Evolutionary conservation across 148 eudicot genomes (phyloP).

Genomic region (Diospyros lotus): DNA sequence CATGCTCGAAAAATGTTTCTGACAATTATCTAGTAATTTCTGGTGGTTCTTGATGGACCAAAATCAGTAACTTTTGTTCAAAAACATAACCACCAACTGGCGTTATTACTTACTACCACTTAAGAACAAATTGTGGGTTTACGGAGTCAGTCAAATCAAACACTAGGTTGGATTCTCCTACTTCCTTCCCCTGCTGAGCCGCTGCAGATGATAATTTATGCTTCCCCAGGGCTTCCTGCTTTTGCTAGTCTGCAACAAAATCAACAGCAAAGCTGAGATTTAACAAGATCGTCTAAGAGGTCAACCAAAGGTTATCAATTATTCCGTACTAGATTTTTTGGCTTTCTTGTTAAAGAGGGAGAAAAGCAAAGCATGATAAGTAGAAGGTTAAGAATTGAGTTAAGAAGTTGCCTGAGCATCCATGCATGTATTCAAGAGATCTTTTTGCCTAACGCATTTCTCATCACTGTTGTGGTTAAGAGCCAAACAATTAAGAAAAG

Average conservation of each 20-base stretch:
- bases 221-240: constrained; percentile 66
- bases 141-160: no score
- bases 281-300: neutral
- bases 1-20: no score
- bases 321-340: neutral
- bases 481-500: constrained; percentile 74
- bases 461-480: constrained; percentile 64
- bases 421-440: constrained; percentile 70
- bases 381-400: no score
- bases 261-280: neutral
- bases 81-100: no score
- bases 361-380: no score
- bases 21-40: no score
- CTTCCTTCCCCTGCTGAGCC: constrained; percentile 77
- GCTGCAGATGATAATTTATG: constrained; percentile 77
- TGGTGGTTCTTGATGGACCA: no score
- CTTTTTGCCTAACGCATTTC: constrained; percentile 71
- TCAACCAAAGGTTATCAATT: neutral
- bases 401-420: constrained; percentile 59
- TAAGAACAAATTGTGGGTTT: no score
- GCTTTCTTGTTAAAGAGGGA: neutral
- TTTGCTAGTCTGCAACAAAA: constrained; percentile 40
- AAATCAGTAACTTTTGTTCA: no score
- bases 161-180: constrained; percentile 19
- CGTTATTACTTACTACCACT: no score